phyloP scores from a whole-genome alignment of 306 rosid genomes.

The Acacia confusa region DNA sequence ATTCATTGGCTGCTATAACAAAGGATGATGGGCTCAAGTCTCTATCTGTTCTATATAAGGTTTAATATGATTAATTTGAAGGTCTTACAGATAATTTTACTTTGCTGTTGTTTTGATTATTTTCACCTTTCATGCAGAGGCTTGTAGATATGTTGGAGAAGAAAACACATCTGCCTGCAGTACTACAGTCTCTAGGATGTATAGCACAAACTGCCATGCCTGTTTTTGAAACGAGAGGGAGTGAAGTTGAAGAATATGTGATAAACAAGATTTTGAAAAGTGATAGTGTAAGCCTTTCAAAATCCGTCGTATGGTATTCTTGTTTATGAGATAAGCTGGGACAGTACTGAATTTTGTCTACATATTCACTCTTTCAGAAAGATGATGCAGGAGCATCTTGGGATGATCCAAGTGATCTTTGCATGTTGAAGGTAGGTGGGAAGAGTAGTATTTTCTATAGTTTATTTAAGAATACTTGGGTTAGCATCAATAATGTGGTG shows the following conservation, averaged over 20 bases:
- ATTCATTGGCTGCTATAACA: conserved; percentile 95
- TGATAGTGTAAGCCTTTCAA: conserved; percentile 61
- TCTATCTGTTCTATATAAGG: conserved; percentile 97
- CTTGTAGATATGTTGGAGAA: conserved; percentile 97
- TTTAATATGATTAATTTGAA: conserved; percentile 38
- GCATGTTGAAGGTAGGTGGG: conserved; percentile 79
- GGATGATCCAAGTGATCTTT: conserved; percentile 85
- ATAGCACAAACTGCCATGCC: conserved; percentile 99
- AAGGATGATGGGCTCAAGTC: conserved; percentile 99
- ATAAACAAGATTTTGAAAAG: conserved; percentile 73
- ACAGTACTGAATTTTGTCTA: conserved; percentile 31
- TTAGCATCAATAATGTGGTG: conserved; percentile 12
- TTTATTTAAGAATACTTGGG: conserved; percentile 11
- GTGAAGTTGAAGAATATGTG: conserved; percentile 82
- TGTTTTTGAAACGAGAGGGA: conserved; percentile 95
- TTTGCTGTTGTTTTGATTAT: conserved; percentile 26
- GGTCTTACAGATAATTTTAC: conserved; percentile 24
- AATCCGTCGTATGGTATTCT: conserved; percentile 15
- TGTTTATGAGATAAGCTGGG: conserved; percentile 31
- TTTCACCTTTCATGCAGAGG: conserved; percentile 58
- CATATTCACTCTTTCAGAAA: conserved; percentile 57
- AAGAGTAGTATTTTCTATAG: conserved; percentile 21
- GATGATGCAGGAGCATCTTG: conserved; percentile 59
- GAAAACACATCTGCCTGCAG: conserved; percentile 88
- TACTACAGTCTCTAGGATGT: conserved; percentile 94